phyloP scores from a whole-genome alignment of 2,329 filamentous ascomycete genomes.

The Calonectria hongkongensis region DNA sequence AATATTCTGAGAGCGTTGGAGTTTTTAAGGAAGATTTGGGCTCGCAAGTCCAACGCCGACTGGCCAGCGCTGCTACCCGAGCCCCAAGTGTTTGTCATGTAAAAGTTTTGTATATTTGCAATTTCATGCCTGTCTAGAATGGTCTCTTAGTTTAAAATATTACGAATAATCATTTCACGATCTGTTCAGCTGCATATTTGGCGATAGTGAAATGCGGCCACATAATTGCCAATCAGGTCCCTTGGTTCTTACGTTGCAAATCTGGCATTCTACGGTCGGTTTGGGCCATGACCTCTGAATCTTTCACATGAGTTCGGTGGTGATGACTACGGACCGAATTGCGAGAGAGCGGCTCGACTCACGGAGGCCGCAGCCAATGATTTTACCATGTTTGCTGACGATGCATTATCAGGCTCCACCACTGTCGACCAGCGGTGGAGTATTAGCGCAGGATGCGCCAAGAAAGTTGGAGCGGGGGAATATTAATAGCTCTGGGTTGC shows the following conservation, averaged over 20 bases:
- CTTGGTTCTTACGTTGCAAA: too few relatives aligned
- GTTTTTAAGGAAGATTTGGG: slow-evolving; percentile 49
- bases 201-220: too few relatives aligned
- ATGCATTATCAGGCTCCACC: neutral
- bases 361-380: neutral
- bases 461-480: neutral
- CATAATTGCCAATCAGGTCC: too few relatives aligned
- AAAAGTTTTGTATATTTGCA: neutral
- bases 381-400: neutral
- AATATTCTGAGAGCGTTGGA: slow-evolving; percentile 50
- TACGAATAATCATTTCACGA: neutral
- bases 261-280: too few relatives aligned
- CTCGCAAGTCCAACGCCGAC: slow-evolving; percentile 34
- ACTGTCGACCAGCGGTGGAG: neutral
- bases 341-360: neutral
- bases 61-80: slow-evolving; percentile 50
- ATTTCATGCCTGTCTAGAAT: neutral
- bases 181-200: too few relatives aligned
- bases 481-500: neutral
- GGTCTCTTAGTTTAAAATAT: neutral
- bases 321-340: too few relatives aligned
- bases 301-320: too few relatives aligned
- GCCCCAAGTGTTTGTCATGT: slow-evolving; percentile 52
- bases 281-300: too few relatives aligned
- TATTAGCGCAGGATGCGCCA: neutral